A percentile compares a stretch with the other conserved stretches of the same genome.
phyloP scores from a whole-genome alignment of 179 eudicot species.

The Camellia oleifera region DNA sequence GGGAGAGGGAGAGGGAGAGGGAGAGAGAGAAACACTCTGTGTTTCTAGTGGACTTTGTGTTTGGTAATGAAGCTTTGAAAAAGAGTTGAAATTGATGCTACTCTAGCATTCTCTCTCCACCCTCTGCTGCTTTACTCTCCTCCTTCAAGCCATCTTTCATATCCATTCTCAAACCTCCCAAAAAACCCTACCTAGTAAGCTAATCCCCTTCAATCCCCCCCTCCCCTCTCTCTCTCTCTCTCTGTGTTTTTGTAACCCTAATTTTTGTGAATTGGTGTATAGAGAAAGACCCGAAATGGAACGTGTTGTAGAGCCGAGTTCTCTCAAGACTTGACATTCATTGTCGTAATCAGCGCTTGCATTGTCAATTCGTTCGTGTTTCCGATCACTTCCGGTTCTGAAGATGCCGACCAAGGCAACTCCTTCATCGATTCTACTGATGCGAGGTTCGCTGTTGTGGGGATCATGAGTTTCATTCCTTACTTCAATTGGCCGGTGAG shows the following conservation, averaged over 20 bases:
- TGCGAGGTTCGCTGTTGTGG: constrained; percentile 78
- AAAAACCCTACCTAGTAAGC: no score
- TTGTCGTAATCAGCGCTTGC: constrained; percentile 70
- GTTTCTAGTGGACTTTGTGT: no score
- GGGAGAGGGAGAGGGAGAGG: no score
- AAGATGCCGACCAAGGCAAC: constrained; percentile 35
- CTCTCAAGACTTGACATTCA: constrained; percentile 60
- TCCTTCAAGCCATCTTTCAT: background rate
- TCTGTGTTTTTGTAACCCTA: background rate
- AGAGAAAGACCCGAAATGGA: constrained; percentile 29
- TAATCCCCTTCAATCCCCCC: no score
- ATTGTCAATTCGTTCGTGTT: constrained; percentile 67
- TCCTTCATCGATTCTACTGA: constrained; percentile 56
- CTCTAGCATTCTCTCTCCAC: background rate
- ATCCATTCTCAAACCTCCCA: background rate
- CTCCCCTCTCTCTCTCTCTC: background rate
- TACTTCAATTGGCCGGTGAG: constrained; percentile 95
- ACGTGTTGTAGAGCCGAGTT: constrained; percentile 56
- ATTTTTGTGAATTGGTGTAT: background rate
- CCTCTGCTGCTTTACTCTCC: background rate
- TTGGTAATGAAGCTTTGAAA: no score
- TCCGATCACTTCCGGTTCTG: constrained; percentile 25
- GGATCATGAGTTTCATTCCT: constrained; percentile 80
- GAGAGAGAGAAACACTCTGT: no score
- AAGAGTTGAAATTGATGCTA: background rate